A percentile compares a stretch with the other conserved stretches of the same genome.
phyloP scores from a whole-genome alignment of 1,284 basidiomycete species.

The Irpex sp. region DNA sequence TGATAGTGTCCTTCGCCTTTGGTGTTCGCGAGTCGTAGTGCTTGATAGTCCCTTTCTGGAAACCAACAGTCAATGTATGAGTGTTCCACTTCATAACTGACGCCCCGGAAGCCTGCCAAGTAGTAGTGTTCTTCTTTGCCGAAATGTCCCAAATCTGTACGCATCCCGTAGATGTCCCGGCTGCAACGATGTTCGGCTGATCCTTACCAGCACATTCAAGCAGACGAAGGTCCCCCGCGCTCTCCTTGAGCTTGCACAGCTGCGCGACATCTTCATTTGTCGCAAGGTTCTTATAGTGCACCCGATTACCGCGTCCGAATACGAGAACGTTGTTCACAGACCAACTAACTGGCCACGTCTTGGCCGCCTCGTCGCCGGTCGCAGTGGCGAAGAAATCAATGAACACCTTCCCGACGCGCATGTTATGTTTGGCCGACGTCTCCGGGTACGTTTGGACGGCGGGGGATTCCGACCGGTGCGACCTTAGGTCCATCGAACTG shows the following conservation, averaged over 20 bases:
- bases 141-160: slow-evolving; percentile 49
- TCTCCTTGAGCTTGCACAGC: slow-evolving; percentile 44
- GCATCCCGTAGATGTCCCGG: slow-evolving; percentile 41
- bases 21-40: slow-evolving; percentile 47
- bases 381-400: slow-evolving; percentile 33
- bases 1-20: slow-evolving; percentile 49
- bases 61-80: slow-evolving; percentile 41
- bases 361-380: slow-evolving; percentile 9
- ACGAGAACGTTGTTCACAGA: slow-evolving; percentile 38
- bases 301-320: slow-evolving; percentile 47
- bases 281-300: slow-evolving; percentile 45
- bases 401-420: slow-evolving; percentile 22
- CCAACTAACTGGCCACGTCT: slow-evolving; percentile 33
- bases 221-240: slow-evolving; percentile 37
- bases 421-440: slow-evolving; percentile 12
- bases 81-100: slow-evolving; percentile 45
- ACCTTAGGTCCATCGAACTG: slow-evolving; percentile 2
- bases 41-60: slow-evolving; percentile 42
- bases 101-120: slow-evolving; percentile 40
- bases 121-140: slow-evolving; percentile 37
- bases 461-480: slow-evolving; percentile 12
- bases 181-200: slow-evolving; percentile 35
- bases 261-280: slow-evolving; percentile 39
- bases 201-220: slow-evolving; percentile 37
- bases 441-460: slow-evolving; percentile 10